These are phyloP conservation scores for Cymbopogon flexuosus DNA, from an alignment of 202 grass and related monocot genomes.

Conservation along the genomic window DNA sequence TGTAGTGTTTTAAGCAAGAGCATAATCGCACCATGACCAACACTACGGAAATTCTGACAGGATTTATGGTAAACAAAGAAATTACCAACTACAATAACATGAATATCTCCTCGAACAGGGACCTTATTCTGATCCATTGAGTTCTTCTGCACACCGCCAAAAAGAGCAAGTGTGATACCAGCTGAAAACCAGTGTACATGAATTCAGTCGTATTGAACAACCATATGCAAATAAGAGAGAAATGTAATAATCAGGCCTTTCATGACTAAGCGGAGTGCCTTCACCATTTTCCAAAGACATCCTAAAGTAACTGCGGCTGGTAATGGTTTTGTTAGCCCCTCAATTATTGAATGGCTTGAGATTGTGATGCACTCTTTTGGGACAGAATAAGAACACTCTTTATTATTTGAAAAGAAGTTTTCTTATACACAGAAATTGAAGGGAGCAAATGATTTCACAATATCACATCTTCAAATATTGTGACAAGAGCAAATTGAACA, in stretches of 20 bases:
- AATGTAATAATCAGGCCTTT: background rate
- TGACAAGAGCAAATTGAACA: background rate
- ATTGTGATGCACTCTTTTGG: background rate
- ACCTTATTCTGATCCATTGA: constrained; percentile 85
- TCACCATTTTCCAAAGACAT: background rate
- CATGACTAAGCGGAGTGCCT: background rate
- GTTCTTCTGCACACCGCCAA: constrained; percentile 82
- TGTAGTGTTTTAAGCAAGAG: constrained; percentile 31
- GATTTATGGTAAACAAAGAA: constrained; percentile 1
- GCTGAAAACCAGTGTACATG: constrained; percentile 41
- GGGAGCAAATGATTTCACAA: background rate
- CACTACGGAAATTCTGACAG: background rate
- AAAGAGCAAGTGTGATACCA: constrained; percentile 81
- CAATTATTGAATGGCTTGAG: background rate
- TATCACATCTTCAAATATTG: background rate
- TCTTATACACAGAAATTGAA: background rate
- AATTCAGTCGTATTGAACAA: constrained; percentile 15
- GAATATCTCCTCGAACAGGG: constrained; percentile 86
- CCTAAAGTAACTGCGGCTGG: background rate
- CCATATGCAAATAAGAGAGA: constrained; percentile 3
- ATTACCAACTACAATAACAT: constrained; percentile 84
- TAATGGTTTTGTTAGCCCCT: constrained; percentile 8
- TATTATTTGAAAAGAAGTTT: background rate
- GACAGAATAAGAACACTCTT: background rate
- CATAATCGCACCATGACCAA: constrained; percentile 2